Conservation (phyloP, 192 early-diverging fungal genomes). For the Linderina pennispora region DNA sequence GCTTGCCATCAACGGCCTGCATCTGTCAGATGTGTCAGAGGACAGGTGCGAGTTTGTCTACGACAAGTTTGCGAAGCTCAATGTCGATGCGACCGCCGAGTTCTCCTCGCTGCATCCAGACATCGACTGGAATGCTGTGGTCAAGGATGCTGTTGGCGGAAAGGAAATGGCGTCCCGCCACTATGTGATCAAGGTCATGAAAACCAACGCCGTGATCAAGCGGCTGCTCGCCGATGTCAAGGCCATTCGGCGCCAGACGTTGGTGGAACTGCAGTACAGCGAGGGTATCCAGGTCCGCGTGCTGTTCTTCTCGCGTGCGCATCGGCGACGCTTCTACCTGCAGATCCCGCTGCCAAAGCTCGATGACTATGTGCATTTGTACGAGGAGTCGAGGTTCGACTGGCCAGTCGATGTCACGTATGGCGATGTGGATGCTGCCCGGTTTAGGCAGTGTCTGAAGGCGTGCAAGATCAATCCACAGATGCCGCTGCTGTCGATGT, state of each 20-base stretch:
- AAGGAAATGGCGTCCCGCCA: constrained; percentile 17
- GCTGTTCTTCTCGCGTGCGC: constrained; percentile 33
- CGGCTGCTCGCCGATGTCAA: constrained; percentile 34
- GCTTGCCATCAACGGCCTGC: constrained; percentile 39
- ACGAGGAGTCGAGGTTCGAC: constrained; percentile 18
- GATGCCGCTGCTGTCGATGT: constrained; percentile 35
- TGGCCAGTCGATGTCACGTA: constrained; percentile 36
- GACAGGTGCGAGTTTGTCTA: constrained; percentile 41
- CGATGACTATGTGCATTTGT: constrained; percentile 21
- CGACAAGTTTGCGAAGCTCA: constrained; percentile 32
- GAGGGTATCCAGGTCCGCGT: constrained; percentile 36
- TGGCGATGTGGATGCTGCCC: constrained; percentile 17
- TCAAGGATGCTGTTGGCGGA: constrained; percentile 14
- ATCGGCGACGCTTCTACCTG: constrained; percentile 35
- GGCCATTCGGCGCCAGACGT: constrained; percentile 27
- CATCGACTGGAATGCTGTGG: constrained; percentile 38
- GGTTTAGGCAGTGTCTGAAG: constrained; percentile 14
- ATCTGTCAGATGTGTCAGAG: constrained; percentile 18
- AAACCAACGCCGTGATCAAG: constrained; percentile 33
- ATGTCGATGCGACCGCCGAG: constrained; percentile 26
- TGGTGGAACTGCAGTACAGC: constrained; percentile 28
- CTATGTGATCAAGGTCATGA: constrained; percentile 35
- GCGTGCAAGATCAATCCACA: constrained; percentile 13
- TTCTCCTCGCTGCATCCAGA: constrained; percentile 44
- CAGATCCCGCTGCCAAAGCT: constrained; percentile 24